Percentiles rank a stretch among this genome's conserved stretches.
phyloP scores from a whole-genome alignment of 208 protist genomes.

The Acanthamoeba polyphaga region DNA sequence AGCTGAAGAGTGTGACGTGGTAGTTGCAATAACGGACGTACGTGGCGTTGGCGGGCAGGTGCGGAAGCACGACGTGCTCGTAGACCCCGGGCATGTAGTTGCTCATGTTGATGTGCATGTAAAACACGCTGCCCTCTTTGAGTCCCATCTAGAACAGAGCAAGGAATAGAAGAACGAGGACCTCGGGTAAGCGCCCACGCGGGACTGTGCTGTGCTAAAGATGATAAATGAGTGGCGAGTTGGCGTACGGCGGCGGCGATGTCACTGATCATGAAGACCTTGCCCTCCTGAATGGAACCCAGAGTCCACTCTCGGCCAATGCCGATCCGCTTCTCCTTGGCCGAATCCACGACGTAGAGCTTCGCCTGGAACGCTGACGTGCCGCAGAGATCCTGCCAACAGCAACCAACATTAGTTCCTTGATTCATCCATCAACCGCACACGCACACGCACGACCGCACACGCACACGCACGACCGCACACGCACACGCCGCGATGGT shows the following conservation, averaged over 20 bases:
- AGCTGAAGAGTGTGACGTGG: not conserved
- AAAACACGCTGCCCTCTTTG: conserved; percentile 10
- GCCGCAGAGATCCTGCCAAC: conserved; percentile 15
- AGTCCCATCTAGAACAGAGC: not conserved
- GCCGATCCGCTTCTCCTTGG: conserved; percentile 5
- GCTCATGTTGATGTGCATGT: conserved; percentile 50
- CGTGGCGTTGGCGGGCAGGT: not conserved
- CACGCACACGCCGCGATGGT: not conserved
- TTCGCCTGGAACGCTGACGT: not conserved
- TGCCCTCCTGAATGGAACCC: not conserved
- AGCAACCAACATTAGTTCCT: not conserved
- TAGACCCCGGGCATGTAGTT: conserved; percentile 7
- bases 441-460: too few species aligned
- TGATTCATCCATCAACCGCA: too few species aligned
- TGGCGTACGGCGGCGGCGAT: not conserved
- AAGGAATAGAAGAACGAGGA: too few species aligned
- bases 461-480: too few species aligned
- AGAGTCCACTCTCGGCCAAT: conserved; percentile 33
- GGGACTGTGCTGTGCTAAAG: too few species aligned
- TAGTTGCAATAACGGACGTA: not conserved
- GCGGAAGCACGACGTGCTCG: conserved; percentile 20
- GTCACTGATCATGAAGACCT: conserved; percentile 44
- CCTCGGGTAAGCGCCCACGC: too few species aligned
- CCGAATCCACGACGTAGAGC: conserved; percentile 31
- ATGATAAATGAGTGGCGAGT: not conserved